Base-by-base conservation (phyloP, 2,329 filamentous ascomycete species). In the Pezicula rhizophila region DNA sequence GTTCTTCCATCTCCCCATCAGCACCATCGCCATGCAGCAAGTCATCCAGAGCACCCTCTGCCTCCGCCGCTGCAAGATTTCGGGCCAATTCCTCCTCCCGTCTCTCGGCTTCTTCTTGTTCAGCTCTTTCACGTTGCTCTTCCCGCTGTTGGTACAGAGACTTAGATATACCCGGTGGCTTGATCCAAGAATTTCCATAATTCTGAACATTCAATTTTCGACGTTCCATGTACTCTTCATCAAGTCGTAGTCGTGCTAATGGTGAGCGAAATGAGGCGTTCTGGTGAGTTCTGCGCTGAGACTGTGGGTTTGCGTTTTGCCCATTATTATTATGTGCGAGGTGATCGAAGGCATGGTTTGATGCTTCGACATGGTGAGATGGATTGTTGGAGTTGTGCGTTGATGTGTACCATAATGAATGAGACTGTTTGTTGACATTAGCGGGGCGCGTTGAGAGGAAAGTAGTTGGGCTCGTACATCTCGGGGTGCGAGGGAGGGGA, bases 131-230 rank as follows among this genome's bases (percentile, higher is more conserved):
- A 10, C 87, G 80, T 57, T 85, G 82, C 71, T 99, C 93, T 68
- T 99, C 93, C 38, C 87, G 84, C 70, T 90, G 80, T 54, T 95
- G 90, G 64, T 95, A 85, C 51, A 96, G 80, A 1, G 92, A 96
- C 74, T 97, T 99, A 49, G 82, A 67, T 48, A 96, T 78, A 7
- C 92, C 93, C 0, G 89, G 90, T 0, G 93, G 93, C 50, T 86
- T 87, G 48, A 99, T 84, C 93, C 93, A 99, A 40, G 79, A 80
- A 56, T 84, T 87, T 52, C 93, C 93, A 64, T 95, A 96, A 61
- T 90, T 87, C 42, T 86, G 80, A 26, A 97, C 85, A 57, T 92
- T 89, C 42, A 80, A 71, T 61, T 91, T 89, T 42, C 92, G 88
- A 8, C 85, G 78, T 47, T 84, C 79, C 55, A 95, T 77, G 50